Evolutionary conservation across 1,139 yeast species (phyloP).

Genomic region (Candida sanyaensis): DNA sequence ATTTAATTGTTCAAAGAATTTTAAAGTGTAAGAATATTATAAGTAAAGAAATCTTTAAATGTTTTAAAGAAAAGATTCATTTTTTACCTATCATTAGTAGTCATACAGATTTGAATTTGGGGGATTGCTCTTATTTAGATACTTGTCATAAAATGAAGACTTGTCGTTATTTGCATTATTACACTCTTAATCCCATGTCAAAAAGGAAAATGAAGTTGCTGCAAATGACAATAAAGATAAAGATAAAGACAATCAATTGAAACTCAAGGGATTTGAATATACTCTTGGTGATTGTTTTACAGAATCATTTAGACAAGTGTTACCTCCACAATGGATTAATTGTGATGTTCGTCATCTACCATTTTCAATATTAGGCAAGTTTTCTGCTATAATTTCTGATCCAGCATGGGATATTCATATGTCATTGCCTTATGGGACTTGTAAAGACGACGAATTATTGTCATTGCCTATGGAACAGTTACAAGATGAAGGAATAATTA

Average conservation of each 20-base stretch:
- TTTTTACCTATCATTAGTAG: conserved; percentile 58
- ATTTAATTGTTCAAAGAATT: conserved; percentile 21
- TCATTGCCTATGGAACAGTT: conserved; percentile 64
- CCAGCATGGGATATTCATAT: conserved; percentile 91
- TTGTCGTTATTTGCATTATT: conserved; percentile 83
- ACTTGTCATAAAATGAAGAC: conserved; percentile 85
- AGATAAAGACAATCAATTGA: conserved; percentile 6
- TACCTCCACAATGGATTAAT: conserved; percentile 82
- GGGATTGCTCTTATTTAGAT: conserved; percentile 92
- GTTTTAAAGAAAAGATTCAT: conserved; percentile 56
- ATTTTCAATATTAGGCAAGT: conserved; percentile 71
- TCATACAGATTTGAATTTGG: conserved; percentile 66
- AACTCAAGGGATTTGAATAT: conserved; percentile 34
- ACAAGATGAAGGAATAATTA: conserved; percentile 80
- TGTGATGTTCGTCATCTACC: conserved; percentile 80
- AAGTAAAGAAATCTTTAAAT: conserved; percentile 31
- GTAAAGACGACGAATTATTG: conserved; percentile 70
- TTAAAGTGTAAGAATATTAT: conserved; percentile 21
- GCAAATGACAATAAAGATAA: not conserved
- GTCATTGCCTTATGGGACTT: conserved; percentile 77
- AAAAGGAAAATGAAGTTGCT: not conserved
- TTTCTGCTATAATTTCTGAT: conserved; percentile 86
- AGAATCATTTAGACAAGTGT: conserved; percentile 25
- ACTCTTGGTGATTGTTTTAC: conserved; percentile 58
- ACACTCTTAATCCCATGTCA: conserved; percentile 52